Percentiles rank a stretch among this genome's conserved stretches.
Evolutionary conservation across 345 rosid species (phyloP).

Genomic region (Kernera saxatilis): DNA sequence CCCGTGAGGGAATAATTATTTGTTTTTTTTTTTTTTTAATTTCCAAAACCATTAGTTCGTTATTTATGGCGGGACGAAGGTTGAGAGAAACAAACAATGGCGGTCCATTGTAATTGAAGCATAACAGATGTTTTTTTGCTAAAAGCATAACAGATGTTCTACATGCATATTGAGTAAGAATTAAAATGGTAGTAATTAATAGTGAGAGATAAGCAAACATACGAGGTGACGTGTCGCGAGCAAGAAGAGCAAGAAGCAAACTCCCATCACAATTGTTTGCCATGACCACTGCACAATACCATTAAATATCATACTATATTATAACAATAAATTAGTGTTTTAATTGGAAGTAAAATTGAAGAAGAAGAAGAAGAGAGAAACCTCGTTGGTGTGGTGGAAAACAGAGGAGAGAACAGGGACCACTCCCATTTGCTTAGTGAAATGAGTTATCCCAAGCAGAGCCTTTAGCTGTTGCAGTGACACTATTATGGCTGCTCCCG

Average conservation of each 20-base stretch:
- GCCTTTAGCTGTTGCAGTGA: slow-evolving; percentile 88
- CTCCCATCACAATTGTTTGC: slow-evolving; percentile 89
- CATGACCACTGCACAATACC: slow-evolving; percentile 75
- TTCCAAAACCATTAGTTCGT: neutral
- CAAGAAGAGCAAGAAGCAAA: slow-evolving; percentile 69
- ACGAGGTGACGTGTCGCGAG: slow-evolving; percentile 73
- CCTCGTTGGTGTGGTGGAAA: slow-evolving; percentile 72
- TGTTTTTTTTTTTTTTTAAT: too few relatives aligned
- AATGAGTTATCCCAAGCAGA: slow-evolving; percentile 89
- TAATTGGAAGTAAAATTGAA: neutral
- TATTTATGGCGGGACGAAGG: slow-evolving; percentile 12
- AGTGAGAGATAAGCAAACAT: slow-evolving; percentile 27
- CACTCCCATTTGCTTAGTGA: slow-evolving; percentile 76
- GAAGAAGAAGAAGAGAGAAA: slow-evolving; percentile 18
- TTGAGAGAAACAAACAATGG: neutral
- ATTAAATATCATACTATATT: neutral
- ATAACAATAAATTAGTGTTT: neutral
- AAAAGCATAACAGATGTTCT: neutral
- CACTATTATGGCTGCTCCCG: slow-evolving; percentile 92
- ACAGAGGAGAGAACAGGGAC: slow-evolving; percentile 81
- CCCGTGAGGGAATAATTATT: too few relatives aligned
- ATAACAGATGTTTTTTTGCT: slow-evolving; percentile 5
- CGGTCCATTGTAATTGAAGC: neutral
- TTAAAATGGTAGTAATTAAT: neutral
- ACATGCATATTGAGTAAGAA: slow-evolving; percentile 8